Base-by-base conservation (phyloP, 1,284 basidiomycete genomes). In the Butyriboletus appendiculatus region DNA sequence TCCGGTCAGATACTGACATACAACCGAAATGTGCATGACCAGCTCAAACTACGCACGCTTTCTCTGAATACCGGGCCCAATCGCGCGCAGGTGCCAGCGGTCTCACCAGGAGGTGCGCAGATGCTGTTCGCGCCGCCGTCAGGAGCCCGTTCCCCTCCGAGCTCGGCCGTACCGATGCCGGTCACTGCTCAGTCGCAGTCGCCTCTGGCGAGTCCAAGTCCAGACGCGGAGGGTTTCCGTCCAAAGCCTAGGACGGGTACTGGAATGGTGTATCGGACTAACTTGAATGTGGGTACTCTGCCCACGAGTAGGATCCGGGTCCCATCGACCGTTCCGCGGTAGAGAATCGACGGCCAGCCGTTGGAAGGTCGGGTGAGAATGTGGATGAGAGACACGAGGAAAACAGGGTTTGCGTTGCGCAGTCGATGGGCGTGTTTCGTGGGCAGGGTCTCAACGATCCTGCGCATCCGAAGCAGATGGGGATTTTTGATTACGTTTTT, bases 221-320 rank as follows among this genome's bases (percentile, higher is more conserved):
- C 63, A 24, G 46, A 62, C 16, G 66, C 67, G 20, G 69, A 69
- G 28, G 35, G 57, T 10, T 75, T 76, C 22, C 79, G 74, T 55
- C 82, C 78, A 26, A 78, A 71, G 57, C 82, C 85, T 15, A 69
- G 86, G 35, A 87, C 81, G 15, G 86, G 86, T 7, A 86, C 85
- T 10, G 86, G 86, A 34, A 88, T 88, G 86, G 73, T 75, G 41
- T 88, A 88, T 61, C 75, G 80, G 48, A 78, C 71, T 39, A 71
- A 63, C 35, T 30, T 68, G 42, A 65, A 46, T 22, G 52, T 59
- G 28, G 48, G 40, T 15, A 39, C 64, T 26, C 39, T 45, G 11
- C 28, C 55, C 32, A 18, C 62, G 14, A 62, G 59, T 12, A 67
- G 61, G 48, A 64, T 62, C 18, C 61, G 67, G 28, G 43, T 46